A percentile compares a stretch with the other conserved stretches of the same genome.
Evolutionary conservation across 352 stramenopile genomes (phyloP).

Genomic region (Globisporangium middletonii): DNA sequence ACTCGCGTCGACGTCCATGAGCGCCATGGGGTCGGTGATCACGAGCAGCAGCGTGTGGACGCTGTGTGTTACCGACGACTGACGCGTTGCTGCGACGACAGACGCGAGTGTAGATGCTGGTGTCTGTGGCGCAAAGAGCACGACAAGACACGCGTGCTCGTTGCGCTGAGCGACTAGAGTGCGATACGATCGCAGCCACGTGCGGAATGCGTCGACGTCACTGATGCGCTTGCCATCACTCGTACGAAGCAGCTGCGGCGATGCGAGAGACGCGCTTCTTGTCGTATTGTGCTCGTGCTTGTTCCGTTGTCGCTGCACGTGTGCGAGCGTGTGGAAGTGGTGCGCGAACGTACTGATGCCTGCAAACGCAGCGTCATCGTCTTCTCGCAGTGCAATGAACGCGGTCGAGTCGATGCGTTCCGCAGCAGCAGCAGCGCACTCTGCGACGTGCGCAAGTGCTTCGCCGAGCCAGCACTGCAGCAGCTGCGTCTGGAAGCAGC

Average conservation of each 20-base stretch:
- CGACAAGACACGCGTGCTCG: constrained; percentile 4
- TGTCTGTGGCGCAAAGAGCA: constrained; percentile 7
- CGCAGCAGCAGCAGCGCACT: constrained; percentile 14
- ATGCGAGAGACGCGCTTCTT: not conserved
- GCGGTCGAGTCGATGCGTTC: constrained; percentile 1
- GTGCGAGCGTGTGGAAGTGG: constrained; percentile 2
- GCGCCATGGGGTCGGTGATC: constrained; percentile 6
- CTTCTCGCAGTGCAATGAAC: constrained; percentile 22
- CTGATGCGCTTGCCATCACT: not conserved
- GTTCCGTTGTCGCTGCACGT: not conserved
- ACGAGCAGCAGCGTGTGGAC: constrained; percentile 11
- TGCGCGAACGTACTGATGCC: constrained; percentile 5
- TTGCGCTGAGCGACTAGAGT: not conserved
- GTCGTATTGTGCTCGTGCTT: not conserved
- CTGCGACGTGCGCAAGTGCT: constrained; percentile 26
- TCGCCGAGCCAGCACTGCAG: constrained; percentile 36
- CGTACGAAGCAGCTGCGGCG: not conserved
- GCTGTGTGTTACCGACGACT: not conserved
- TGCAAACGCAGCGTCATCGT: not conserved
- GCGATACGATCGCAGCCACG: constrained; percentile 7
- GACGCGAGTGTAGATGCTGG: not conserved
- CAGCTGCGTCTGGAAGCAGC: constrained; percentile 19
- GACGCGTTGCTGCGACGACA: no score
- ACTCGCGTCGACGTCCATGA: constrained; percentile 2
- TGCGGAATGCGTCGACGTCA: not conserved